Conservation (phyloP, 345 rosid genomes). For the Angophora floribunda region DNA sequence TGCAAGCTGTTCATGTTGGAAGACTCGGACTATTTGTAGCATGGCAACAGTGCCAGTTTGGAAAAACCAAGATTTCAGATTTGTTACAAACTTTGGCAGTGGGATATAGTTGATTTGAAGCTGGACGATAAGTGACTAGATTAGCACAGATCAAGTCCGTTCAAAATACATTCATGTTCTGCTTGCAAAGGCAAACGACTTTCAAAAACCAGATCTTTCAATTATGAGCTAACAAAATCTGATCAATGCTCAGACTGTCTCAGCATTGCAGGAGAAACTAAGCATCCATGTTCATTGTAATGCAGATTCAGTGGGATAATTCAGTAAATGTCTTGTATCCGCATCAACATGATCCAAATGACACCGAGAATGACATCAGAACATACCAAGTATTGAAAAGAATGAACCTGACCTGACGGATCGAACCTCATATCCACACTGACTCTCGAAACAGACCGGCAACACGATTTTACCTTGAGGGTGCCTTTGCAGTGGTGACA, state of each 20-base stretch:
- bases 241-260: background rate
- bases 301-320: background rate
- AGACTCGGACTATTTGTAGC: background rate
- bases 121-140: background rate
- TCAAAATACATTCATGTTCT: background rate
- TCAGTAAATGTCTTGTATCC: background rate
- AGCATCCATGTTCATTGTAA: background rate
- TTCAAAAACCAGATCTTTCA: background rate
- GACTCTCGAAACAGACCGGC: background rate
- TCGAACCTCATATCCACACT: background rate
- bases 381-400: background rate
- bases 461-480: slow-evolving; percentile 47
- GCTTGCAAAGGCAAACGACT: background rate
- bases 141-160: background rate
- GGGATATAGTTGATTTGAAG: background rate
- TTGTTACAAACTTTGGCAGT: background rate
- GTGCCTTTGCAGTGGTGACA: slow-evolving; percentile 99
- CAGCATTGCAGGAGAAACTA: background rate
- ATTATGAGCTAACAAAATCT: background rate
- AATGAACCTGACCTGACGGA: background rate
- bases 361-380: background rate
- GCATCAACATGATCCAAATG: background rate
- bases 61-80: background rate
- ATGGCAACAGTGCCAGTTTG: background rate
- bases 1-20: background rate